A percentile compares a stretch with the other conserved stretches of the same genome.
Conservation (phyloP, 805 yeast species). For the Yamadazyma sp. region DNA sequence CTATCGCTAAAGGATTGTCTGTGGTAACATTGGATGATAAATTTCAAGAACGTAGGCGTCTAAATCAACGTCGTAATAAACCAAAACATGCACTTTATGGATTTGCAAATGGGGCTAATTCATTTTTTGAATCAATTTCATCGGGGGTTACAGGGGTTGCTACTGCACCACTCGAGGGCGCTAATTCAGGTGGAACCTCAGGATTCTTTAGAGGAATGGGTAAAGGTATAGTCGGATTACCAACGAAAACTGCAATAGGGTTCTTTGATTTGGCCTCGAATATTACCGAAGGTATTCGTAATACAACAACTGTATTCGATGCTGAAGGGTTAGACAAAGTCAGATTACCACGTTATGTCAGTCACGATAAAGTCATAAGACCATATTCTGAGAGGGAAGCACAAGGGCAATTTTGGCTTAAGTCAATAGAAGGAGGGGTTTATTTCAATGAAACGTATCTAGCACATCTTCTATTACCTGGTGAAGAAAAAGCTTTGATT, state of each 20-base stretch:
- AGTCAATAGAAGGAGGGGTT: conserved; percentile 76
- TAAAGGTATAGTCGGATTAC: conserved; percentile 90
- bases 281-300: conserved; percentile 89
- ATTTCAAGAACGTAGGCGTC: conserved; percentile 78
- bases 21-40: conserved; percentile 83
- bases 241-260: conserved; percentile 96
- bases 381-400: conserved; percentile 80
- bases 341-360: conserved; percentile 76
- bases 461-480: conserved; percentile 82
- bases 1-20: conserved; percentile 89
- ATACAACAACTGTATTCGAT: conserved; percentile 88
- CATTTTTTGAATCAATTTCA: conserved; percentile 80
- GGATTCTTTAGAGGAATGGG: conserved; percentile 96
- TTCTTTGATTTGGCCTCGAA: conserved; percentile 88
- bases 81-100: conserved; percentile 87
- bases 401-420: conserved; percentile 92
- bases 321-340: conserved; percentile 72
- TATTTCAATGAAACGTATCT: conserved; percentile 71
- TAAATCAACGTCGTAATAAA: conserved; percentile 69
- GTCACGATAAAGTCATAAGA: conserved; percentile 67
- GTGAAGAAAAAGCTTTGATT: conserved; percentile 72
- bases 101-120: conserved; percentile 79
- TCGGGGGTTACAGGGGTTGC: conserved; percentile 92
- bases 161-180: conserved; percentile 86
- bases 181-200: conserved; percentile 78